Conservation (phyloP, 768 basidiomycete species). For the Fomitopsis serialis region DNA sequence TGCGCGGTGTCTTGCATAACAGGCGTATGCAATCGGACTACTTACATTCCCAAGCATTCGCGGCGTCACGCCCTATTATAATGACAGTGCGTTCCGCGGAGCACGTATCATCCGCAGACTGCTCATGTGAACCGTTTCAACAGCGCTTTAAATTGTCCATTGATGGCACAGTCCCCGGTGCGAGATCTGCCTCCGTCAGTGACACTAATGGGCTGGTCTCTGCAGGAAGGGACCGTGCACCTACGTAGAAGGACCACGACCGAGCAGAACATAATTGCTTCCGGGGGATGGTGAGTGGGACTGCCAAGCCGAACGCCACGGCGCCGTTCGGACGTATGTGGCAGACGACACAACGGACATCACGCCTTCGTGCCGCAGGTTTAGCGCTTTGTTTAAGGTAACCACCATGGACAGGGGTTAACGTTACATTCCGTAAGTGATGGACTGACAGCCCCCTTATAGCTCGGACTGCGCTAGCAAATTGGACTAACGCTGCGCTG, state of each 20-base stretch:
- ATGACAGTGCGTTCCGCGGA: neutral
- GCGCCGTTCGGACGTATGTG: slow-evolving; percentile 1
- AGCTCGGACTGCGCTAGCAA: neutral
- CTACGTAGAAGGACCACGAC: too few relatives aligned
- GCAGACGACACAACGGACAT: slow-evolving; percentile 17
- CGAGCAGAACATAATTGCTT: neutral
- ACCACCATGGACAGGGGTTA: neutral
- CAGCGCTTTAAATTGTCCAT: too few relatives aligned
- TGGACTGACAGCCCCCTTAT: neutral
- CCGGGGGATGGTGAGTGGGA: neutral
- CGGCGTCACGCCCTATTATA: neutral
- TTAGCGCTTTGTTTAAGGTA: slow-evolving; percentile 5
- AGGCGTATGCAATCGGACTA: neutral
- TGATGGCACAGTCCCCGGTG: too few relatives aligned
- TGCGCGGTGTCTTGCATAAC: neutral
- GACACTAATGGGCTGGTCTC: too few relatives aligned
- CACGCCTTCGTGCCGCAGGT: slow-evolving; percentile 17
- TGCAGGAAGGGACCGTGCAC: too few relatives aligned
- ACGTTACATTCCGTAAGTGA: neutral
- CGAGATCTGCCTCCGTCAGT: too few relatives aligned
- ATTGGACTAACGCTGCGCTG: neutral
- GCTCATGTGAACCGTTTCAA: neutral
- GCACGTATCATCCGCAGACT: neutral
- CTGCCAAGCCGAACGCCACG: neutral
- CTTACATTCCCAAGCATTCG: neutral